Evolutionary conservation across 2,329 filamentous ascomycete genomes (phyloP).

Genomic region (Raffaelea deltoideospora): DNA sequence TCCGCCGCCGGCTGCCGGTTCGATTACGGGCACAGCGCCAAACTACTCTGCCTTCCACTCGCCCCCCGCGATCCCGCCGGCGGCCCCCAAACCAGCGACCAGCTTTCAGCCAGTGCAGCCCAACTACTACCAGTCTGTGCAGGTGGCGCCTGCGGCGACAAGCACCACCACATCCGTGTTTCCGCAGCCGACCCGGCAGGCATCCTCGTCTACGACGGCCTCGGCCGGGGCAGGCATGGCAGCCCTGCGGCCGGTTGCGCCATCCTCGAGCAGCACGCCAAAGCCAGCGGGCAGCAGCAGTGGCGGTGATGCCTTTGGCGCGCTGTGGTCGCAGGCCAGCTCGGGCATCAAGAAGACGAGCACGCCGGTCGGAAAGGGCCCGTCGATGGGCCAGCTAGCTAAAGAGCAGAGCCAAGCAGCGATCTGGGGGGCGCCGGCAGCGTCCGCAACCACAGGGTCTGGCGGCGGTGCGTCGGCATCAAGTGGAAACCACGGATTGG

Average conservation of each 20-base stretch:
- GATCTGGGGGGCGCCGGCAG: conserved; percentile 69
- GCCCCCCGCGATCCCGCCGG: conserved; percentile 22
- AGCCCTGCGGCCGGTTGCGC: conserved; percentile 9
- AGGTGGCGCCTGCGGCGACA: conserved; percentile 16
- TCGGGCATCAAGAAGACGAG: conserved; percentile 59
- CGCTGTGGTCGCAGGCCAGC: conserved; percentile 65
- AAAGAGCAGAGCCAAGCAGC: conserved; percentile 94
- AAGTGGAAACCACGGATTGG: conserved; percentile 20
- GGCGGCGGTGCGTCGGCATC: conserved; percentile 8
- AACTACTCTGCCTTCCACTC: conserved; percentile 51
- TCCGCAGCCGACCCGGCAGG: conserved; percentile 3
- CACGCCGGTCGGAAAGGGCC: conserved; percentile 51
- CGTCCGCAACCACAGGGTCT: conserved; percentile 12
- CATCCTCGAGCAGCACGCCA: conserved; percentile 11
- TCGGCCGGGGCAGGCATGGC: conserved; percentile 13
- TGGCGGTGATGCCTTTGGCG: conserved; percentile 77
- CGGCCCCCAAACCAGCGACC: conserved; percentile 28
- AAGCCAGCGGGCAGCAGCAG: conserved; percentile 21
- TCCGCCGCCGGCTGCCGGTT: conserved; percentile 45
- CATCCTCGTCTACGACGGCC: conserved; percentile 14
- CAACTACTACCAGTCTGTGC: conserved; percentile 90
- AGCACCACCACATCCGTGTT: conserved; percentile 14
- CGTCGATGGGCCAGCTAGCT: conserved; percentile 82
- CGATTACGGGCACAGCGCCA: conserved; percentile 36
- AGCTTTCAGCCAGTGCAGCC: conserved; percentile 66